Evolutionary conservation across 352 stramenopile species (phyloP).

Genomic region (Phytophthora sansomeana): DNA sequence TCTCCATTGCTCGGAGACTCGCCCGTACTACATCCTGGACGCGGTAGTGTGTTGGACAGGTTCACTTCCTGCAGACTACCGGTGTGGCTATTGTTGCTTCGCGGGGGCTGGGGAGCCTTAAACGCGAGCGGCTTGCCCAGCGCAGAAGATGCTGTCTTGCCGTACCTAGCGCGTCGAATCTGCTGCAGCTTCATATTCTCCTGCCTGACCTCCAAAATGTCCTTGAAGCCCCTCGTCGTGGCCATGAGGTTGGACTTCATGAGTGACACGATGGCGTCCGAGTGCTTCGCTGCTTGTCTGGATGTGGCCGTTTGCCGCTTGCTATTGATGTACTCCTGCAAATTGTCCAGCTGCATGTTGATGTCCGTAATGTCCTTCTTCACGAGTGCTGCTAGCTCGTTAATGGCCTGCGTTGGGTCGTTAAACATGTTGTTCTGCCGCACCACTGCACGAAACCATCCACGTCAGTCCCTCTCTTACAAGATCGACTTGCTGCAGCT

Average conservation of each 20-base stretch:
- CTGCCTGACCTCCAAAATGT: slow-evolving; percentile 87
- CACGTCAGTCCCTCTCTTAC: background rate
- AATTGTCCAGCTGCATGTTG: slow-evolving; percentile 86
- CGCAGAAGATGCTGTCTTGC: slow-evolving; percentile 73
- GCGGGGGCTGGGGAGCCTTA: slow-evolving; percentile 45
- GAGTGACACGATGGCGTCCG: slow-evolving; percentile 81
- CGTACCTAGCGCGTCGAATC: slow-evolving; percentile 77
- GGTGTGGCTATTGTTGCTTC: slow-evolving; percentile 42
- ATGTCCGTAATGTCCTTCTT: slow-evolving; percentile 91
- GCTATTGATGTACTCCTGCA: slow-evolving; percentile 85
- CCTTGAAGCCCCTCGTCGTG: slow-evolving; percentile 84
- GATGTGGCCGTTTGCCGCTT: slow-evolving; percentile 63
- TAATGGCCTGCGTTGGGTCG: slow-evolving; percentile 85
- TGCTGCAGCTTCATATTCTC: slow-evolving; percentile 90
- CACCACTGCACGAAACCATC: slow-evolving; percentile 62
- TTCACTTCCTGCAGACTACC: slow-evolving; percentile 48
- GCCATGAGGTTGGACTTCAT: slow-evolving; percentile 89
- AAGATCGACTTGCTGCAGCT: background rate
- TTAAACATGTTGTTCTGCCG: slow-evolving; percentile 93
- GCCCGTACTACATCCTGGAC: slow-evolving; percentile 43
- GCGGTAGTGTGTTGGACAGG: slow-evolving; percentile 60
- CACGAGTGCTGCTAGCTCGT: slow-evolving; percentile 79
- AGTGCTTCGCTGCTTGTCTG: slow-evolving; percentile 81
- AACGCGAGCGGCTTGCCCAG: slow-evolving; percentile 84
- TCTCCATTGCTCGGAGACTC: slow-evolving; percentile 35